Evolutionary conservation across 2,329 filamentous ascomycete genomes (phyloP).

Genomic region (Fusarium aywerte): DNA sequence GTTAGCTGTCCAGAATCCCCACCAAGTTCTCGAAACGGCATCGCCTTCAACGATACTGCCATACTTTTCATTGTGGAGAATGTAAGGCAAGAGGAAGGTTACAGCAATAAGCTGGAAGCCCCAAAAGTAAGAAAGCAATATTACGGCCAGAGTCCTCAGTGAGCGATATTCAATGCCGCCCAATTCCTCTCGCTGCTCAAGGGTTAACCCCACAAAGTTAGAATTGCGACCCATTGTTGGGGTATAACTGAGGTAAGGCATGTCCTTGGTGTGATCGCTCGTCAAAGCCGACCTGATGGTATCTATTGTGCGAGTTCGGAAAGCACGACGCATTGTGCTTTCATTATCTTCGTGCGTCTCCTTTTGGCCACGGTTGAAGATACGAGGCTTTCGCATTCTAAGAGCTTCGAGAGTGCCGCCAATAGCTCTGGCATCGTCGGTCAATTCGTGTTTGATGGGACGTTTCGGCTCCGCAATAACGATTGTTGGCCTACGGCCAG

Average conservation of each 20-base stretch:
- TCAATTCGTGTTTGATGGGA: conserved; percentile 51
- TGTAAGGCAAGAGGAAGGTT: conserved; percentile 82
- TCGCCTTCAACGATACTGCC: conserved; percentile 69
- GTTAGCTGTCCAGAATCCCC: conserved; percentile 88
- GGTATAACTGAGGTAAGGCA: conserved; percentile 94
- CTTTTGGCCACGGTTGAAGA: conserved; percentile 53
- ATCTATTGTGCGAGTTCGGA: conserved; percentile 63
- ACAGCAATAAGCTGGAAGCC: conserved; percentile 84
- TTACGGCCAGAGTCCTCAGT: conserved; percentile 82
- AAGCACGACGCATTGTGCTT: conserved; percentile 42
- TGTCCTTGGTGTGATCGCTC: conserved; percentile 66
- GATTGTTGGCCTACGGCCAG: conserved; percentile 65
- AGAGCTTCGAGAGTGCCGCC: conserved; percentile 55
- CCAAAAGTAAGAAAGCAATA: conserved; percentile 83
- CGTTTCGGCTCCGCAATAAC: conserved; percentile 72
- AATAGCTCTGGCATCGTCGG: conserved; percentile 57
- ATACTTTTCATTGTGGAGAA: conserved; percentile 71
- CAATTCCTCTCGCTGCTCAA: conserved; percentile 92
- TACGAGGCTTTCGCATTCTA: conserved; percentile 57
- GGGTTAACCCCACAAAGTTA: conserved; percentile 85
- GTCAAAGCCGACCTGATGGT: conserved; percentile 68
- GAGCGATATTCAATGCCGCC: conserved; percentile 97
- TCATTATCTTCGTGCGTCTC: conserved; percentile 53
- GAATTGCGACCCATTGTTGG: conserved; percentile 95
- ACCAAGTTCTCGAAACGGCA: conserved; percentile 80